phyloP scores from a whole-genome alignment of 108 stramenopile species.

The Mayamaea pseudoterrestris region DNA sequence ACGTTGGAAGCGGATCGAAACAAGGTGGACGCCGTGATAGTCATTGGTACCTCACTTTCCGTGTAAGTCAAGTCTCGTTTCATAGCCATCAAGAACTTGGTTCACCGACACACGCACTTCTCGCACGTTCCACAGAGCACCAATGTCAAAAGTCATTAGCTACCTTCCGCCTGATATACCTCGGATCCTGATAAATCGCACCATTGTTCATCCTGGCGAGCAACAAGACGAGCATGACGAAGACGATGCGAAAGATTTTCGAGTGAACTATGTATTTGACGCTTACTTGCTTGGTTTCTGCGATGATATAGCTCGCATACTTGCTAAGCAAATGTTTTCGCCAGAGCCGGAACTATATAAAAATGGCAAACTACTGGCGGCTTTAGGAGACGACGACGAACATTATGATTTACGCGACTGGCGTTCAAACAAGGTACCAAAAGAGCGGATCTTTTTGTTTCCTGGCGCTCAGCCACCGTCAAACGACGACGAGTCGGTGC shows the following conservation, averaged over 20 bases:
- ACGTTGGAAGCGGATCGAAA: constrained; percentile 50
- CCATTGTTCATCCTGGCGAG: constrained; percentile 39
- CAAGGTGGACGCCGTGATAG: constrained; percentile 73
- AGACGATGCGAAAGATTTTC: constrained; percentile 22
- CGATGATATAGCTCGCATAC: constrained; percentile 58
- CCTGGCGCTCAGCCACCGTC: constrained; percentile 36
- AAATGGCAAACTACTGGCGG: constrained; percentile 15
- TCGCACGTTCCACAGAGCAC: constrained; percentile 33
- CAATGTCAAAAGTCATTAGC: constrained; percentile 69
- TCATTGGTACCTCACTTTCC: constrained; percentile 78
- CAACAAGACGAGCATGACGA: constrained; percentile 1
- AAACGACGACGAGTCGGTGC: constrained; percentile 10
- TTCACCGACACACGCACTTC: background rate
- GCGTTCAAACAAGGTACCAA: constrained; percentile 25
- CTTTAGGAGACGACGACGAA: constrained; percentile 12
- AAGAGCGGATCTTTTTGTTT: constrained; percentile 58
- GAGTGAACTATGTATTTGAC: constrained; percentile 53
- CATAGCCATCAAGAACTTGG: background rate
- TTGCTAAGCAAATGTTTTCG: constrained; percentile 29
- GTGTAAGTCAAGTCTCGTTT: constrained; percentile 33
- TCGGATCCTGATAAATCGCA: constrained; percentile 75
- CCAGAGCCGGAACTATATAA: background rate
- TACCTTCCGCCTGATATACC: constrained; percentile 51
- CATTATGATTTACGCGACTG: constrained; percentile 14
- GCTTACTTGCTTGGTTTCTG: constrained; percentile 75